Conservation (phyloP, 1,139 yeast species). For the Pichia sp. region DNA sequence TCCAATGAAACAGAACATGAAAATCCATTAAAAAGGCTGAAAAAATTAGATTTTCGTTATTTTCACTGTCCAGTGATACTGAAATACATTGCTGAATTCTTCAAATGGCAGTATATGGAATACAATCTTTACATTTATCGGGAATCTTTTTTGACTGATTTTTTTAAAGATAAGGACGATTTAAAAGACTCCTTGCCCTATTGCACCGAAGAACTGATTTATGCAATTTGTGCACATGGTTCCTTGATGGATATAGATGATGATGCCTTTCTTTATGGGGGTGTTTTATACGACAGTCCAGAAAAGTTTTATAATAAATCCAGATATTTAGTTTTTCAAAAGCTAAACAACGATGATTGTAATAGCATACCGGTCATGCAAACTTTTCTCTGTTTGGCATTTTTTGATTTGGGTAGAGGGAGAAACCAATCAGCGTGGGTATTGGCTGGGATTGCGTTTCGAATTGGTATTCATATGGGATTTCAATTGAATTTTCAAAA, state of each 20-base stretch:
- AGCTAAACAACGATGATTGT: constrained; percentile 3
- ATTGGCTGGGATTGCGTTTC: constrained; percentile 7
- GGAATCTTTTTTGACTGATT: constrained; percentile 11
- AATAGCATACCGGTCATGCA: constrained; percentile 5
- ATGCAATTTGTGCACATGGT: constrained; percentile 8
- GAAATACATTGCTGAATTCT: constrained; percentile 7
- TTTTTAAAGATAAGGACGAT: constrained; percentile 6
- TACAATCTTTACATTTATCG: constrained; percentile 6
- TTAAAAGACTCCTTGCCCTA: constrained; percentile 6
- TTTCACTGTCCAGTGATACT: constrained; percentile 6
- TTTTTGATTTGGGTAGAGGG: constrained; percentile 10
- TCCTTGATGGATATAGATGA: constrained; percentile 3
- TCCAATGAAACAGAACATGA: neutral
- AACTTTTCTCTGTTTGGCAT: constrained; percentile 6
- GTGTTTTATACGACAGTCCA: constrained; percentile 3
- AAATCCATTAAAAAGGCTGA: neutral
- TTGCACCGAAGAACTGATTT: constrained; percentile 9
- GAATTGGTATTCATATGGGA: constrained; percentile 9
- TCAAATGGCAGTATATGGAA: constrained; percentile 7
- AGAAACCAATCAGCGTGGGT: constrained; percentile 8
- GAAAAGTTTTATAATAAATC: constrained; percentile 7
- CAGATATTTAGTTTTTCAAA: constrained; percentile 6
- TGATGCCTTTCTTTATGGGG: constrained; percentile 3
- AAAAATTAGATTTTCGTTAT: constrained; percentile 1
- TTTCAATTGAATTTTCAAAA: constrained; percentile 2